A percentile compares a stretch with the other conserved stretches of the same genome.
Evolutionary conservation across 2,329 filamentous ascomycete genomes (phyloP).

Genomic region (Cercospora sojina): DNA sequence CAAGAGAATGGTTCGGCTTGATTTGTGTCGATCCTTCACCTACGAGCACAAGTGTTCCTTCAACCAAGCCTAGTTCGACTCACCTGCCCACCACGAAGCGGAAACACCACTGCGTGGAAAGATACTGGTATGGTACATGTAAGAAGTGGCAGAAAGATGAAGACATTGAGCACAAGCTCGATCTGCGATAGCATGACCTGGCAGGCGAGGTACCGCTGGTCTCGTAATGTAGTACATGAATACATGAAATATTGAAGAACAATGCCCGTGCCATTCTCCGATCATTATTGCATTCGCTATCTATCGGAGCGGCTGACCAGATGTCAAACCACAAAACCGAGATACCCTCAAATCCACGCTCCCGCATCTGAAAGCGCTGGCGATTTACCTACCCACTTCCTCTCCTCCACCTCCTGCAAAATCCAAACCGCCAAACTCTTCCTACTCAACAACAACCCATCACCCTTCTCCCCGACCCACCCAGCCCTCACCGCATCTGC

Average conservation of each 20-base stretch:
- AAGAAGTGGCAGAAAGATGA: conserved; percentile 27
- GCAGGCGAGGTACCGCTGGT: background rate
- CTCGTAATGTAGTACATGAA: background rate
- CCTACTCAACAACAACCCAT: conserved; percentile 24
- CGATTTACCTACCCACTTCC: conserved; percentile 26
- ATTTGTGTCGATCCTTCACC: conserved; percentile 35
- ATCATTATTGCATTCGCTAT: background rate
- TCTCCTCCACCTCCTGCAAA: conserved; percentile 27
- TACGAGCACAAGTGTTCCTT: conserved; percentile 7
- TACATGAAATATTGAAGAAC: background rate
- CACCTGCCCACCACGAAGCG: conserved; percentile 21
- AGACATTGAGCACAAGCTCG: conserved; percentile 19
- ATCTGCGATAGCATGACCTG: conserved; percentile 16
- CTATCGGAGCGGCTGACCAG: background rate
- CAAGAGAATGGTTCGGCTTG: conserved; percentile 34
- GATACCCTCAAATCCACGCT: conserved; percentile 21
- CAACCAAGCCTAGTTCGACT: conserved; percentile 20
- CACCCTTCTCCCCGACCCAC: conserved; percentile 18
- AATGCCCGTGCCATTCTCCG: background rate
- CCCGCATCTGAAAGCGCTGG: conserved; percentile 26
- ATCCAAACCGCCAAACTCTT: conserved; percentile 29
- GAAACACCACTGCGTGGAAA: conserved; percentile 23
- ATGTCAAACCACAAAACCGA: background rate
- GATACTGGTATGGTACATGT: conserved; percentile 33
- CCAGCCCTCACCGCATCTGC: conserved; percentile 22